Evolutionary conservation across 768 basidiomycete genomes (phyloP).

Genomic region (Phanerodontia chrysosporium): DNA sequence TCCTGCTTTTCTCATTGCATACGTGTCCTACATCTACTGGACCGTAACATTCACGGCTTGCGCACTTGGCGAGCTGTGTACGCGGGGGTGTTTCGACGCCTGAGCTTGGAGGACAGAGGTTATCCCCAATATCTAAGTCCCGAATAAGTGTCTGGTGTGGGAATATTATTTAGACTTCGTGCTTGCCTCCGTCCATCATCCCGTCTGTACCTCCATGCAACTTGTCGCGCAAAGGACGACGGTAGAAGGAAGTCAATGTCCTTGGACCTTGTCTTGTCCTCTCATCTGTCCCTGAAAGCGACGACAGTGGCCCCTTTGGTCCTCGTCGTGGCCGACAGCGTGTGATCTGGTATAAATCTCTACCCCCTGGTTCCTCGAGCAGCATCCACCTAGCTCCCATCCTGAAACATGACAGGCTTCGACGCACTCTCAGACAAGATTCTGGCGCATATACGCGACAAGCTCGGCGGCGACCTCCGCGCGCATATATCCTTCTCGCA

Average conservation of each 20-base stretch:
- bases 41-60: neutral
- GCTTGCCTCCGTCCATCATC: slow-evolving; percentile 1
- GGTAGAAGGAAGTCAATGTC: neutral
- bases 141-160: neutral
- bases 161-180: neutral
- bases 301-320: neutral
- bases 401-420: slow-evolving; percentile 10
- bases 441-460: slow-evolving; percentile 14
- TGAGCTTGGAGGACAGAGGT: too few relatives aligned
- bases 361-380: neutral
- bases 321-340: neutral
- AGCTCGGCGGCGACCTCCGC: slow-evolving; percentile 17
- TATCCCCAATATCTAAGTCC: neutral
- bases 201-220: neutral
- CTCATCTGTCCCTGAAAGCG: neutral
- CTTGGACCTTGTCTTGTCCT: neutral
- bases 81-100: neutral
- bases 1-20: neutral
- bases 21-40: neutral
- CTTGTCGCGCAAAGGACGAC: neutral
- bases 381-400: neutral
- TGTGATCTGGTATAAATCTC: slow-evolving; percentile 4
- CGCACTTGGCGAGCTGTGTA: neutral
- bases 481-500: slow-evolving; percentile 21
- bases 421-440: slow-evolving; percentile 8